Evolutionary conservation across 768 basidiomycete species (phyloP), one percentile per base, ranked within the genome.

Genomic region (Panaeolus cyanescens): DNA sequence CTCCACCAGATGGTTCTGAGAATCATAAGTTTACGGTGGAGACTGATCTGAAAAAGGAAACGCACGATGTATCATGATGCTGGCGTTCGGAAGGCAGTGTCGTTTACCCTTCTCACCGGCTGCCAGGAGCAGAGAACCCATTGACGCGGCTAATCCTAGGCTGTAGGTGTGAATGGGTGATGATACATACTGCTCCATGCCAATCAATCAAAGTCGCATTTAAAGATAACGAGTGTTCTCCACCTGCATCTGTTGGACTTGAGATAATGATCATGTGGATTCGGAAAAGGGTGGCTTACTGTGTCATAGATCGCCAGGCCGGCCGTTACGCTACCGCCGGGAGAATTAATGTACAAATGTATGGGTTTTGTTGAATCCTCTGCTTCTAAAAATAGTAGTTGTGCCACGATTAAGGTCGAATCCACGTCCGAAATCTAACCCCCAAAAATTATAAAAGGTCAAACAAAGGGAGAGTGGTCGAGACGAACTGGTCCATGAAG

Each of bases 221-320:
- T 34, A 30, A 63, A 32, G n/a, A 60, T 59, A 71, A 62, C n/a
- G 37, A 59, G 42, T 42, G 25, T 59, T 62, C 60, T 71, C 60
- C 75, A 90, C 88, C 87, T 91, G 87, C 87, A 92, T 90, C 88
- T 91, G 74, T 31, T 62, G 64, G 66, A 64, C 59, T 64, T 61
- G 56, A 42, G 59, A 42, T 12, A 9, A 55, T 33, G 15, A 39
- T 45, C 31, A 37, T 53, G 33, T 63, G 33, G 40, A 45, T 36
- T 31, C 56, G 56, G 22, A 60, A n/a, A n/a, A 40, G 42, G 25
- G 10, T 32, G 39, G 65, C 87, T 68, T 77, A 96, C 95, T 69
- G 96, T 98, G 71, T 99, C 96, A 77, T 99, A 99, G 54, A 99
- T 96, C 17, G 96, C 96, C 61, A 99, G 79, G 8, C 96, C 96